These are phyloP conservation scores for Lepidopterella palustris DNA, from an alignment of 495 filamentous ascomycete species.

Conservation along the genomic window DNA sequence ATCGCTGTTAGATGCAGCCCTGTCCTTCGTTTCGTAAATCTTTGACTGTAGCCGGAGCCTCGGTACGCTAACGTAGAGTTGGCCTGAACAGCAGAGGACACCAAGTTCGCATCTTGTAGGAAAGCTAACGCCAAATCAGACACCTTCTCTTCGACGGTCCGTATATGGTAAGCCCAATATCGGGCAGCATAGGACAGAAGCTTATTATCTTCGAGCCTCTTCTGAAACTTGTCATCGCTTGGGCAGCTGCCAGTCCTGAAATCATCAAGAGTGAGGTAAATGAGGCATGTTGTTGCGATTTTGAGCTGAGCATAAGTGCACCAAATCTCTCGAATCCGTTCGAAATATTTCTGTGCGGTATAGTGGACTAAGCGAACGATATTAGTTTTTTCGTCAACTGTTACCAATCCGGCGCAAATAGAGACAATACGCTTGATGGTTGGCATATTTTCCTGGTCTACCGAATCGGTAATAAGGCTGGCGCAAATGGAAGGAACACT, in stretches of 20 bases:
- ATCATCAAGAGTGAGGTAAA: constrained; percentile 40
- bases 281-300: constrained; percentile 40
- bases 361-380: constrained; percentile 51
- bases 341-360: constrained; percentile 50
- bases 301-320: constrained; percentile 35
- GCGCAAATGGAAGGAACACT: too few species aligned
- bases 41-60: background rate
- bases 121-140: constrained; percentile 8
- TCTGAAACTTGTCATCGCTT: constrained; percentile 30
- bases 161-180: constrained; percentile 46
- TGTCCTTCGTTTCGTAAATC: background rate
- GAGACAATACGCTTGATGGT: too few species aligned
- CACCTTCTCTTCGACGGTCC: constrained; percentile 20
- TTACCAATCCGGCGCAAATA: constrained; percentile 49
- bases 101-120: background rate
- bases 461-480: too few species aligned
- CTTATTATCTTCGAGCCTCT: constrained; percentile 26
- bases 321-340: constrained; percentile 33
- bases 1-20: background rate
- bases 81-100: background rate
- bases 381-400: constrained; percentile 41
- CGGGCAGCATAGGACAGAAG: constrained; percentile 41
- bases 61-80: background rate
- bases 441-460: too few species aligned
- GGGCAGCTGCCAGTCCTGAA: constrained; percentile 34